Evolutionary conservation across 129 eudicot genomes (phyloP).

Genomic region (Lonicera japonica): DNA sequence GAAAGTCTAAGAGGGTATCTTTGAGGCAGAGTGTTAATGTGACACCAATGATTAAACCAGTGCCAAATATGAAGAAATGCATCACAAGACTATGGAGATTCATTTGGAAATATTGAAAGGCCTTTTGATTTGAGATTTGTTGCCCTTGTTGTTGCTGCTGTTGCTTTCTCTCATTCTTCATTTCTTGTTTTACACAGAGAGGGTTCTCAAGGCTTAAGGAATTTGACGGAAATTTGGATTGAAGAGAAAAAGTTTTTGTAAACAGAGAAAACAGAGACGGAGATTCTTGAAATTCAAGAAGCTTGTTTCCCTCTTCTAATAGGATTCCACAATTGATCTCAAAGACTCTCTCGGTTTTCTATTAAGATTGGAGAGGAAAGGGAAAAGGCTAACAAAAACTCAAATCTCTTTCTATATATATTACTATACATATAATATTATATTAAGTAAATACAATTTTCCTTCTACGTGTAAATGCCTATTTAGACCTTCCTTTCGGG

Average conservation of each 20-base stretch:
- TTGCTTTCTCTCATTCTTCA: not conserved
- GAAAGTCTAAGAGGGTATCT: not conserved
- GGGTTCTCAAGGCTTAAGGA: not conserved
- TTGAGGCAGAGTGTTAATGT: constrained; percentile 1
- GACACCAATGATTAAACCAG: not conserved
- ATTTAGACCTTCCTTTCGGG: not conserved
- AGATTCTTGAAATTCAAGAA: not conserved
- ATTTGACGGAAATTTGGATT: too few species aligned
- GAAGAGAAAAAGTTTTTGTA: not conserved
- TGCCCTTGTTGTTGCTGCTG: not conserved
- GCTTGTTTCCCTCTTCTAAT: not conserved
- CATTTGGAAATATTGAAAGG: not conserved
- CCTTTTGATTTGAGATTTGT: not conserved
- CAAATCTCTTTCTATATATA: not conserved
- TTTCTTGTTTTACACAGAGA: not conserved
- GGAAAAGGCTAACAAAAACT: not conserved
- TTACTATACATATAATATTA: too few species aligned
- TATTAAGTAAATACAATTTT: too few species aligned
- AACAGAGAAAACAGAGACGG: not conserved
- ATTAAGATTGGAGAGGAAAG: not conserved
- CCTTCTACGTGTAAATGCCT: not conserved
- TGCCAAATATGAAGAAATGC: not conserved
- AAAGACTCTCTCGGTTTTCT: not conserved
- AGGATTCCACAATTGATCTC: not conserved
- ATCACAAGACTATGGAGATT: not conserved